phyloP scores from a whole-genome alignment of 768 basidiomycete genomes.

The Cyathus striatus region DNA sequence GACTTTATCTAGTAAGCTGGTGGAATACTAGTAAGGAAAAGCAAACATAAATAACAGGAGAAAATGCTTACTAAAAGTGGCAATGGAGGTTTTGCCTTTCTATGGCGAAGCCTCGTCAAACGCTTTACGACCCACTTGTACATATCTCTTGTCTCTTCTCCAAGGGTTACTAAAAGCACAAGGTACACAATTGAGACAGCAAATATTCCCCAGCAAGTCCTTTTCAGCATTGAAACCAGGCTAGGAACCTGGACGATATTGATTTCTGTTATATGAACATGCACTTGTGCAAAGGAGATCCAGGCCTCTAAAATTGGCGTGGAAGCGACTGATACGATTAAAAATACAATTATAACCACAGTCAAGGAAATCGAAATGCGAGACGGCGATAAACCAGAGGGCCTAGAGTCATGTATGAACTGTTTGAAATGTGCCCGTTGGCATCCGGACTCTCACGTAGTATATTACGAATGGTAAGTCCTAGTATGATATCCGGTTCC shows the following conservation, averaged over 20 bases:
- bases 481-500: too few relatives aligned
- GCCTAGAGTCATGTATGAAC: constrained; percentile 34
- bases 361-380: constrained; percentile 41
- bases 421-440: too few relatives aligned
- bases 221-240: constrained; percentile 19
- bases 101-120: not conserved
- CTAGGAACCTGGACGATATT: constrained; percentile 18
- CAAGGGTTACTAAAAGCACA: constrained; percentile 26
- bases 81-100: constrained; percentile 1
- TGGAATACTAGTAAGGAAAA: not conserved
- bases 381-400: constrained; percentile 55
- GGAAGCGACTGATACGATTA: constrained; percentile 32
- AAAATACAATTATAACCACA: constrained; percentile 31
- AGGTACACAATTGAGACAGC: constrained; percentile 33
- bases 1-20: too few relatives aligned
- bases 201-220: constrained; percentile 37
- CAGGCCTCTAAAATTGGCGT: constrained; percentile 26
- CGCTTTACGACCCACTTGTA: constrained; percentile 25
- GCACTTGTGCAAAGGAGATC: constrained; percentile 42
- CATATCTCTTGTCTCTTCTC: constrained; percentile 32
- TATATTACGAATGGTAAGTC: too few relatives aligned
- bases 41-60: not conserved
- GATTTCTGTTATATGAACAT: constrained; percentile 33
- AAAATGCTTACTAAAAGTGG: too few relatives aligned
- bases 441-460: too few relatives aligned